Evolutionary conservation across 768 basidiomycete genomes (phyloP).

Genomic region (Tulasnella sp.): DNA sequence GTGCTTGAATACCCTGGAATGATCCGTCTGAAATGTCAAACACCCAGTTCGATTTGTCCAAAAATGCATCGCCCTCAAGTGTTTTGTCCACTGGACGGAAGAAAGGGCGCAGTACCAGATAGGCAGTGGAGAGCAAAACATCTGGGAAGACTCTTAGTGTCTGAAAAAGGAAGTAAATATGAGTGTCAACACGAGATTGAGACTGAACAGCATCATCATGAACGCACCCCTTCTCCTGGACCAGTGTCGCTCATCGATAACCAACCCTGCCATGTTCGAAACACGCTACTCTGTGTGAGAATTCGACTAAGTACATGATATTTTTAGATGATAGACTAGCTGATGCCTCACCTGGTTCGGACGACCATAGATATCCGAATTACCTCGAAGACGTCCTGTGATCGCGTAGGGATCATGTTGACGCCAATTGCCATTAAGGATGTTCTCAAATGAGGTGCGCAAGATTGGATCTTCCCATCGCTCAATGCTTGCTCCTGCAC

Average conservation of each 20-base stretch:
- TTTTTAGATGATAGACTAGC: neutral
- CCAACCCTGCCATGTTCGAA: conserved; percentile 64
- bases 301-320: conserved; percentile 4
- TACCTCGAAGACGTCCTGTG: conserved; percentile 19
- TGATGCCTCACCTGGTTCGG: conserved; percentile 15
- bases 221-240: conserved; percentile 43
- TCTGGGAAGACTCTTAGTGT: conserved; percentile 45
- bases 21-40: conserved; percentile 7
- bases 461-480: conserved; percentile 21
- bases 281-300: conserved; percentile 19
- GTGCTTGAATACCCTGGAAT: conserved; percentile 4
- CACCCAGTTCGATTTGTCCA: conserved; percentile 13
- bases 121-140: conserved; percentile 52
- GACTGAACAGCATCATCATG: neutral
- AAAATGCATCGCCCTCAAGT: conserved; percentile 4
- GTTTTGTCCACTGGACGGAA: conserved; percentile 35
- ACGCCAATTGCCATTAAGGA: conserved; percentile 21
- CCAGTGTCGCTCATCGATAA: conserved; percentile 54
- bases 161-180: neutral
- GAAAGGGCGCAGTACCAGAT: conserved; percentile 64
- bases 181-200: neutral
- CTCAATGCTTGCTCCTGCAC: conserved; percentile 21
- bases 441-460: conserved; percentile 18
- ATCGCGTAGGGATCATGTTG: conserved; percentile 20
- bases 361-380: conserved; percentile 14